These are phyloP conservation scores for Raddia guianensis DNA, from an alignment of 176 grass and related monocot species.

Conservation along the genomic window DNA sequence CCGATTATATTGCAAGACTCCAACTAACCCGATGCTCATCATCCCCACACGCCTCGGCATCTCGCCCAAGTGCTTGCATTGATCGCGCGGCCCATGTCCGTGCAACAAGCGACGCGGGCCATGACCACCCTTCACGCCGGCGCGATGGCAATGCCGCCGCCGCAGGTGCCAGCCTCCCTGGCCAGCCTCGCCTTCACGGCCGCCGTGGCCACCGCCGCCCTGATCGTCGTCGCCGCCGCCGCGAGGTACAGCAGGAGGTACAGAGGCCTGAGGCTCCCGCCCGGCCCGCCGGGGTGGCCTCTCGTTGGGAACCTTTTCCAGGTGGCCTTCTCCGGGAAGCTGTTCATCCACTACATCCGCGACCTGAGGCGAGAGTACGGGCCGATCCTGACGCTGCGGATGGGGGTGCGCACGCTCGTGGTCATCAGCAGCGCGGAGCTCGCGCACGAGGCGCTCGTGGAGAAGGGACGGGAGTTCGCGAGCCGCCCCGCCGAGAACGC, in stretches of 20 bases:
- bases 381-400: constrained; percentile 75
- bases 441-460: constrained; percentile 76
- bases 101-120: constrained; percentile 31
- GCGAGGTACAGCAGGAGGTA: constrained; percentile 44
- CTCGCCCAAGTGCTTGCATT: constrained; percentile 1
- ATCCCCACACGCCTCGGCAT: not conserved
- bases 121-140: not conserved
- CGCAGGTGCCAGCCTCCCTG: constrained; percentile 16
- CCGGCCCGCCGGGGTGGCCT: constrained; percentile 73
- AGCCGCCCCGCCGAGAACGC: constrained; percentile 75
- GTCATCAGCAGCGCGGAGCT: constrained; percentile 81
- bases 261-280: constrained; percentile 57
- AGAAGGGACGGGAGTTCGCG: constrained; percentile 70
- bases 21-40: constrained; percentile 31
- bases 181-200: constrained; percentile 36
- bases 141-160: not conserved
- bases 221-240: not conserved
- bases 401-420: constrained; percentile 84
- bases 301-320: constrained; percentile 87
- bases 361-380: constrained; percentile 68
- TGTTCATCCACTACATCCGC: constrained; percentile 77
- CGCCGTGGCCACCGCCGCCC: constrained; percentile 2
- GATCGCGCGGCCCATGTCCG: constrained; percentile 7
- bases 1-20: not conserved
- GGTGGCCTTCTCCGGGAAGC: constrained; percentile 84